Percentiles rank a stretch among this genome's conserved stretches.
These are phyloP conservation scores for Aureobasidium musti DNA, from an alignment of 2,329 filamentous ascomycete species.

Conservation along the genomic window DNA sequence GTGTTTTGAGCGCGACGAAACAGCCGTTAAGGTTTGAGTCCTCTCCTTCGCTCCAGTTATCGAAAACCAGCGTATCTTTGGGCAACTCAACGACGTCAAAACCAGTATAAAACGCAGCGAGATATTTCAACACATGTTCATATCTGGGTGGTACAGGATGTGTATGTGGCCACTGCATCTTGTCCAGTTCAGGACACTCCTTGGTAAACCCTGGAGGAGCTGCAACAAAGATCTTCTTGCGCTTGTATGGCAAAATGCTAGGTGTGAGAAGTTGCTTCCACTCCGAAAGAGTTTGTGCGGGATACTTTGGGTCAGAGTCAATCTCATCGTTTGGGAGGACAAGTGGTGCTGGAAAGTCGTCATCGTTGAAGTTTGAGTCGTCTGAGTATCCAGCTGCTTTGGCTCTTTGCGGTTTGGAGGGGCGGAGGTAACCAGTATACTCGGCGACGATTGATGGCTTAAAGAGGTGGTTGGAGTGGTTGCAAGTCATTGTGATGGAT, in stretches of 20 bases:
- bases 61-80: background rate
- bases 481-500: too few relatives aligned
- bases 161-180: too few relatives aligned
- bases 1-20: background rate
- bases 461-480: too few relatives aligned
- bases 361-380: background rate
- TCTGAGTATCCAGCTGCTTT: background rate
- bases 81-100: background rate
- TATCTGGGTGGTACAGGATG: too few relatives aligned
- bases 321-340: background rate
- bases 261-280: background rate
- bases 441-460: too few relatives aligned
- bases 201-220: too few relatives aligned
- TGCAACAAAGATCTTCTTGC: background rate
- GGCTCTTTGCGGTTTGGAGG: background rate
- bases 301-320: background rate
- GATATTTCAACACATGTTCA: background rate
- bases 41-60: background rate
- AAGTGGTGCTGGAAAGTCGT: background rate
- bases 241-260: background rate
- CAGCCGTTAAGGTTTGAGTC: too few relatives aligned
- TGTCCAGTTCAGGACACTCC: too few relatives aligned
- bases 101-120: background rate
- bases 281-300: background rate
- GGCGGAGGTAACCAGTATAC: too few relatives aligned